Conservation (phyloP, 352 stramenopile species). For the Phytophthora syringae region DNA sequence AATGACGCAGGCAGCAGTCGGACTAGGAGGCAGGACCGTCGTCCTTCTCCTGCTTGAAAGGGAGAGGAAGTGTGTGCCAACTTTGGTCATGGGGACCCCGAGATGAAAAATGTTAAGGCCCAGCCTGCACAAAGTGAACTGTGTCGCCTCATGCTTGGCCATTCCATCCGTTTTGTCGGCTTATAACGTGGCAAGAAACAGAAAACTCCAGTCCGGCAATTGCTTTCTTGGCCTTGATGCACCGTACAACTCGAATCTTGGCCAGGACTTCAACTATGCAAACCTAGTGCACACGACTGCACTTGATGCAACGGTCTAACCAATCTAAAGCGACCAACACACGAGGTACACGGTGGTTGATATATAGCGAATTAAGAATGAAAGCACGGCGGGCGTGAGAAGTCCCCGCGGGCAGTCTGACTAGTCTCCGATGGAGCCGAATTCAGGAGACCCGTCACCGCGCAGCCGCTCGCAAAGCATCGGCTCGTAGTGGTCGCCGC, state of each 20-base stretch:
- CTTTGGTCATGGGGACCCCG: conserved; percentile 16
- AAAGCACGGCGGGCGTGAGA: conserved; percentile 21
- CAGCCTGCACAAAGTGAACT: conserved; percentile 40
- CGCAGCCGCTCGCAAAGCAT: conserved; percentile 87
- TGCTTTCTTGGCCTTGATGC: too few relatives aligned
- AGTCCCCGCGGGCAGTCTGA: not conserved
- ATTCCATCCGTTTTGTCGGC: too few relatives aligned
- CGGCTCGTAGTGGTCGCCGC: conserved; percentile 89
- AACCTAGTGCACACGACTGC: too few relatives aligned
- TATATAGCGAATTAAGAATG: conserved; percentile 43
- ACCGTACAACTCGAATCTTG: too few relatives aligned
- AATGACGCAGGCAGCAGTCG: conserved; percentile 19
- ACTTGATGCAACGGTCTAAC: too few relatives aligned
- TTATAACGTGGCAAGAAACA: too few relatives aligned
- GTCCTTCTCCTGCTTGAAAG: conserved; percentile 10
- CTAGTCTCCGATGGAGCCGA: conserved; percentile 85
- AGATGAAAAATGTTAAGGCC: conserved; percentile 44
- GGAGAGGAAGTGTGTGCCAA: conserved; percentile 5
- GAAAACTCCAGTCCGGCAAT: too few relatives aligned
- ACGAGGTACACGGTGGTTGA: conserved; percentile 17
- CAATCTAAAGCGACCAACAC: too few relatives aligned
- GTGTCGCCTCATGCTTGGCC: conserved; percentile 21
- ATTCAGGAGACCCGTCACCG: conserved; percentile 83
- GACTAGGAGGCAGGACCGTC: conserved; percentile 12
- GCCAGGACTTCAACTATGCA: too few relatives aligned